Base-by-base conservation (phyloP, 2,329 filamentous ascomycete genomes). In the Phyllosticta citrichinensis region DNA sequence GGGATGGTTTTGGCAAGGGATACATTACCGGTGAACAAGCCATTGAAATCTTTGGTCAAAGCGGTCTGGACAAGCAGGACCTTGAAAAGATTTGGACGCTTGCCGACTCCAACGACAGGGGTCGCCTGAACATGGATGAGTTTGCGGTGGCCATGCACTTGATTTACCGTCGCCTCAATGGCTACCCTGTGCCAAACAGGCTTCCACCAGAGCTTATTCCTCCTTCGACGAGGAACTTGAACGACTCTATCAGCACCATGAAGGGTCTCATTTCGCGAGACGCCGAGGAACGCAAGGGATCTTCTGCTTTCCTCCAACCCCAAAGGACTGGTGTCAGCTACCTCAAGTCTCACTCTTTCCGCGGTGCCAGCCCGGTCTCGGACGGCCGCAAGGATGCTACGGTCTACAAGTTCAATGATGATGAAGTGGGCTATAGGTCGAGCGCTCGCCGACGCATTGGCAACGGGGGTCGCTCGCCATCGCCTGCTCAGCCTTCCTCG, bases 61-160 rank as follows among this genome's bases (percentile, higher is more conserved):
- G 92, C 77, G 94, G 94, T 52, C 79, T 99, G 30, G 90, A 94
- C 55, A 95, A 95, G 74, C 80, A 87, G 25, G 94, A 97, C 67
- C 79, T 99, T 47, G 94, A 97, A 74, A 83, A 88, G 33, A 87
- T 97, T 57, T 99, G 94, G 94, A 97, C 94, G 10, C 79, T 99
- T 62, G 88, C 93, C 2, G 94, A 99, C 71, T 88, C 92, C 33
- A 88, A 92, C 65, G 97, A 99, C 74, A 94, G 94, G 73, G 94
- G 94, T 19, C 88, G 92, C 61, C 82, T 99, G 30, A 92, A 99
- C 68, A 84, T 97, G 69, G 94, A 99, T 71, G 94, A 99, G 71
- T 99, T 99, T 71, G 92, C 94, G 9, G 93, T 99, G 58, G 91
- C 92, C 10, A 99, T 99, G 94, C 94, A 99, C 81, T 79, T 99